These are phyloP conservation scores for Neophaeococcomyces mojaviensis DNA, from an alignment of 2,329 filamentous ascomycete genomes.

Conservation along the genomic window DNA sequence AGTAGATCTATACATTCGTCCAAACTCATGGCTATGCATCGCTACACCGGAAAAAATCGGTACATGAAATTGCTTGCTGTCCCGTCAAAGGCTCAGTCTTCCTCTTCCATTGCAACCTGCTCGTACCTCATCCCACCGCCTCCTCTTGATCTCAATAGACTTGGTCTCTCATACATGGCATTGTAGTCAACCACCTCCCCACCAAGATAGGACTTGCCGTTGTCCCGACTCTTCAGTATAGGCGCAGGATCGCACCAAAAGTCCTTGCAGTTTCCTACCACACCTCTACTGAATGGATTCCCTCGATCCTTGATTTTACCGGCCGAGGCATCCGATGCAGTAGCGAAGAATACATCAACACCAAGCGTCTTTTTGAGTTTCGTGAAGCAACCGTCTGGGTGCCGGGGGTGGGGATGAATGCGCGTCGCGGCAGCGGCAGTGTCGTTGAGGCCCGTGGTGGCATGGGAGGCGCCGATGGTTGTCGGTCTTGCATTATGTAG, in stretches of 20 bases:
- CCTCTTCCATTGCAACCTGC: conserved; percentile 4
- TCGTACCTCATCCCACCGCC: conserved; percentile 25
- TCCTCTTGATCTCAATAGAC: conserved; percentile 48
- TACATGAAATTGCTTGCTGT: no score
- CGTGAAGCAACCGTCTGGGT: conserved; percentile 59
- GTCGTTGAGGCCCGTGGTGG: conserved; percentile 28
- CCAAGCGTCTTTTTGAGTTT: conserved; percentile 81
- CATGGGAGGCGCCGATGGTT: conserved; percentile 27
- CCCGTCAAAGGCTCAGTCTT: background rate
- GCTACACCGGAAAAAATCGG: no score
- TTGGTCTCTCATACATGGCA: conserved; percentile 76
- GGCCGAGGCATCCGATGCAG: conserved; percentile 62
- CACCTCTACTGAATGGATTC: conserved; percentile 80
- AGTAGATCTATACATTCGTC: no score
- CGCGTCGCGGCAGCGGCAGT: conserved; percentile 19
- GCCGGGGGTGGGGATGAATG: conserved; percentile 48
- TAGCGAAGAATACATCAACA: conserved; percentile 88
- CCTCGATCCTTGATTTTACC: conserved; percentile 44
- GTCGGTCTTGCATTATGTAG: conserved; percentile 39
- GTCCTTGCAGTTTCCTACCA: conserved; percentile 84
- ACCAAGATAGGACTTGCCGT: conserved; percentile 54
- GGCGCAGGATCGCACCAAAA: conserved; percentile 92
- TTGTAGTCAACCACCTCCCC: conserved; percentile 81
- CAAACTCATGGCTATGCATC: no score
- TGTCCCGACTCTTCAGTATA: conserved; percentile 66